Evolutionary conservation across 2,329 filamentous ascomycete species (phyloP).

Genomic region (Colletotrichum shisoi): DNA sequence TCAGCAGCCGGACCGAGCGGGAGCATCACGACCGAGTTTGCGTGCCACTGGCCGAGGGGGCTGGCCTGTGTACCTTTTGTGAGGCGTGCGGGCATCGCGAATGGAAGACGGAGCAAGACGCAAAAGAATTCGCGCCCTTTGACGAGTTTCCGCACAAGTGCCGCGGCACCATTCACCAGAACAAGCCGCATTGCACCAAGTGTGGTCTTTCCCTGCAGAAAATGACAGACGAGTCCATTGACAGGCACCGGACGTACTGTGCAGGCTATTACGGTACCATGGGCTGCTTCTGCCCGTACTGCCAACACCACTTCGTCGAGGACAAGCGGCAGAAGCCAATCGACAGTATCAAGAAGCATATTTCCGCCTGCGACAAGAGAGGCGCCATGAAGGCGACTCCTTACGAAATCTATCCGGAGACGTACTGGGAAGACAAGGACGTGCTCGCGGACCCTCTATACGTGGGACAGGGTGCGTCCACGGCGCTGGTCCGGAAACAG

Average conservation of each 20-base stretch:
- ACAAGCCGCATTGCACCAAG: slow-evolving; percentile 37
- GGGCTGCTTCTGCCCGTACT: slow-evolving; percentile 42
- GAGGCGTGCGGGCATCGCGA: slow-evolving; percentile 35
- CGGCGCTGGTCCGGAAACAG: slow-evolving; percentile 4
- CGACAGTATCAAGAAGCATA: slow-evolving; percentile 24
- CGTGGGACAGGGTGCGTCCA: slow-evolving; percentile 15
- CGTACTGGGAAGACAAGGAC: slow-evolving; percentile 23
- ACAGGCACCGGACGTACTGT: slow-evolving; percentile 39
- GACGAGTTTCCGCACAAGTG: slow-evolving; percentile 40
- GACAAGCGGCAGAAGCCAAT: background rate
- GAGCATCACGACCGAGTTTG: slow-evolving; percentile 41
- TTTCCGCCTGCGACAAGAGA: slow-evolving; percentile 17
- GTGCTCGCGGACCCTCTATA: slow-evolving; percentile 32
- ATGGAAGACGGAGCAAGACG: slow-evolving; percentile 34
- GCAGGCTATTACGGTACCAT: slow-evolving; percentile 36
- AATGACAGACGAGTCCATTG: slow-evolving; percentile 22
- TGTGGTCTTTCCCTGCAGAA: slow-evolving; percentile 36
- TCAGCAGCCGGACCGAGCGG: slow-evolving; percentile 37
- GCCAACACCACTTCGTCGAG: slow-evolving; percentile 23
- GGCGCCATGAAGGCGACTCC: slow-evolving; percentile 17
- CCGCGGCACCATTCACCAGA: slow-evolving; percentile 14
- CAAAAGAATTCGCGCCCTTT: slow-evolving; percentile 16
- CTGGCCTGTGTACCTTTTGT: slow-evolving; percentile 39
- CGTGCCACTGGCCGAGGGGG: slow-evolving; percentile 38
- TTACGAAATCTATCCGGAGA: slow-evolving; percentile 36